Evolutionary conservation across 2,329 filamentous ascomycete species (phyloP), one percentile per base, ranked within the genome.

Genomic region (Diaporthe aspalathi): DNA sequence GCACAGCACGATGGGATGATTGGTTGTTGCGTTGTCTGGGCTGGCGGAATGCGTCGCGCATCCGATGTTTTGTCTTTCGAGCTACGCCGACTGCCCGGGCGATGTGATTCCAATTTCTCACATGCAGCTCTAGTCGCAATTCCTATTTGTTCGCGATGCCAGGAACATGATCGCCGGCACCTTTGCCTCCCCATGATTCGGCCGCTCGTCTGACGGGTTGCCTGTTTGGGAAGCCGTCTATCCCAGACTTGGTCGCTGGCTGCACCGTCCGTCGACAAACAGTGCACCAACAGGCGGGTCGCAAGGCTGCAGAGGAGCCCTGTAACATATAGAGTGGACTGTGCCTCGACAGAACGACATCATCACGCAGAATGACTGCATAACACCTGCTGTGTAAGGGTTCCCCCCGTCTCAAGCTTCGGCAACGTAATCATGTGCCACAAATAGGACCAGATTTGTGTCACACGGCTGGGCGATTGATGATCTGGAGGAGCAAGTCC

Each of bases 101-200:
- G 32, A 40, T 60, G 53, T 68, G 67, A 57, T 68, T 68, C 53
- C 53, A 60, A 68, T 38, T 40, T 68, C 67, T 68, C 43, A 60
- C 53, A n/a, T 68, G 67, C 53, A 60, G 40, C 53, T 60, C 20
- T 60, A 68, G 67, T 57, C 24, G 53, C 53, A 29, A 8, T 60
- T 60, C 40, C 53, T 32, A 27, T 60, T 60, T 50, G 29, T 43
- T 47, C 32, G 45, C 53, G 43, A 47, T 53, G 29, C 45, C 43
- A 40, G 53, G 56, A 52, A 50, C 43, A 68, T 32, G 67, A 52
- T 60, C 67, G 43, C 24, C 45, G n/a, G 45, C 32, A 29, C 49
- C 32, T 24, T 38, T 24, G 29, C 50, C 35, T 54, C 29, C n/a
- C 40, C 29, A 38, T 16, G 22, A 45, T 24, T 56, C 52, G 38